These are phyloP conservation scores for Emmonsia crescens DNA, from an alignment of 2,329 filamentous ascomycete species.

Conservation along the genomic window DNA sequence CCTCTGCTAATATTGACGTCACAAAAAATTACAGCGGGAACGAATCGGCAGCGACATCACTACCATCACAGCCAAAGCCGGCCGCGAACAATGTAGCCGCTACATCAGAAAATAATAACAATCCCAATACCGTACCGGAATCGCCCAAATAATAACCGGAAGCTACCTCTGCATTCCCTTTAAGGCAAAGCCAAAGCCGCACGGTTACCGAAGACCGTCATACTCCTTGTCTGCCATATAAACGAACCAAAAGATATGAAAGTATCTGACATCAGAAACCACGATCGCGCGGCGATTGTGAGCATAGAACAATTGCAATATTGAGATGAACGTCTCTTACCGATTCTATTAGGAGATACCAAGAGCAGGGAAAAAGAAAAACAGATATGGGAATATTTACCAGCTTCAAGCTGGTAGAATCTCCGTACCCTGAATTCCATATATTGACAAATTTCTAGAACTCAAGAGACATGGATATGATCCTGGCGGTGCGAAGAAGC, in stretches of 20 bases:
- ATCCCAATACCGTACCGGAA: not conserved
- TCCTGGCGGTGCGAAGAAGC: not conserved
- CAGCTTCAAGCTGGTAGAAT: not conserved
- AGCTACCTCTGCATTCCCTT: not conserved
- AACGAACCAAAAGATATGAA: not conserved
- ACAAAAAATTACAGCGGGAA: not conserved
- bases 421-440: not conserved
- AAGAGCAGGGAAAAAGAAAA: not conserved
- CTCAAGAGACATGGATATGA: not conserved
- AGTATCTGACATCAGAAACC: not conserved
- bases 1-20: not conserved
- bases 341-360: not conserved
- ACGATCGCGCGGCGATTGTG: not conserved
- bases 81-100: not conserved
- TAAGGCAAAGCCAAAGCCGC: not conserved
- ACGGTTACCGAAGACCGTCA: not conserved
- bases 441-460: not conserved
- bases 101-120: not conserved
- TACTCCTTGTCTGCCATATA: not conserved
- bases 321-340: not conserved
- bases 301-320: not conserved
- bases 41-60: not conserved
- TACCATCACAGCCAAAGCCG: not conserved
- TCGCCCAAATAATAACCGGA: not conserved
- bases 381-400: not conserved